A percentile compares a stretch with the other conserved stretches of the same genome.
phyloP scores from a whole-genome alignment of 805 yeast species.

The Candida coquimbonensis region DNA sequence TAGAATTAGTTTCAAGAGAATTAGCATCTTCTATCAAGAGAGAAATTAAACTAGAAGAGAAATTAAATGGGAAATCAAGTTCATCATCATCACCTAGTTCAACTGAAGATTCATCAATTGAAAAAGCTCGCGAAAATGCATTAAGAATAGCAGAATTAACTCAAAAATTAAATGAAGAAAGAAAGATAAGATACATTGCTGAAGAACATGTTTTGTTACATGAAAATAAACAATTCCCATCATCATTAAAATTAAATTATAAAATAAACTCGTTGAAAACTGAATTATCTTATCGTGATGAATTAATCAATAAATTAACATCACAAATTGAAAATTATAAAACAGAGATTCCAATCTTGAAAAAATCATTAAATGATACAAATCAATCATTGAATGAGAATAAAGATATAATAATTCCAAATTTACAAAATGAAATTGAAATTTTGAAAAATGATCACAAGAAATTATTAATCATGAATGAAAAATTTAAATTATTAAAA shows the following conservation, averaged over 20 bases:
- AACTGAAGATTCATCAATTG: background rate
- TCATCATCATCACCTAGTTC: slow-evolving; percentile 3
- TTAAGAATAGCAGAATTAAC: slow-evolving; percentile 45
- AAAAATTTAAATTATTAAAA: slow-evolving; percentile 24
- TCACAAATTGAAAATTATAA: slow-evolving; percentile 37
- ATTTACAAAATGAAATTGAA: slow-evolving; percentile 35
- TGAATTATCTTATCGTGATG: slow-evolving; percentile 41
- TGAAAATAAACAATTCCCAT: slow-evolving; percentile 47
- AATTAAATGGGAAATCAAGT: slow-evolving; percentile 17
- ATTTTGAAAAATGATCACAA: slow-evolving; percentile 23
- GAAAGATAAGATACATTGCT: slow-evolving; percentile 58
- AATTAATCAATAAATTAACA: slow-evolving; percentile 37
- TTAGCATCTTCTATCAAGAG: slow-evolving; percentile 65
- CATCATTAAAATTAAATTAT: slow-evolving; percentile 47
- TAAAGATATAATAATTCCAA: slow-evolving; percentile 38
- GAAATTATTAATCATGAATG: slow-evolving; percentile 17
- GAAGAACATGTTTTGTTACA: slow-evolving; percentile 60
- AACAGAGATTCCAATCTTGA: slow-evolving; percentile 30
- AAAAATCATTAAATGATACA: slow-evolving; percentile 33
- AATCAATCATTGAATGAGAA: slow-evolving; percentile 35
- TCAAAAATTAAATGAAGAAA: slow-evolving; percentile 53
- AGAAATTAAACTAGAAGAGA: slow-evolving; percentile 54
- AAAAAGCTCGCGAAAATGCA: slow-evolving; percentile 29
- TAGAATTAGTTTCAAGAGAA: slow-evolving; percentile 64
- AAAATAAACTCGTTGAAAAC: slow-evolving; percentile 47